Evolutionary conservation across 1,284 basidiomycete genomes (phyloP).

Genomic region (Agaricales sp.): DNA sequence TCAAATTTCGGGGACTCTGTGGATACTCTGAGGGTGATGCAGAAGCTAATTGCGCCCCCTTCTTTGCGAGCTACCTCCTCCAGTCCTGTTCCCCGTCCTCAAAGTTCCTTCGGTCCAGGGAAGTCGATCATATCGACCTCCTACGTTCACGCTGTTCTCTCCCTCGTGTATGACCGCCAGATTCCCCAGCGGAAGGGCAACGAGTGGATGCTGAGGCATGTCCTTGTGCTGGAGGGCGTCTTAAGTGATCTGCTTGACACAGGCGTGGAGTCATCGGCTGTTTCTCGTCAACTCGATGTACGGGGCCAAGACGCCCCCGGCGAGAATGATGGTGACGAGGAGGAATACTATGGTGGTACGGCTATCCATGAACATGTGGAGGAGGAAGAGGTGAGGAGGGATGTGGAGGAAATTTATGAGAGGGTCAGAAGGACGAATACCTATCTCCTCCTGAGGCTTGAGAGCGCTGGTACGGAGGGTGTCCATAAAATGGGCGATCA

Average conservation of each 20-base stretch:
- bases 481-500: not conserved
- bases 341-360: no score
- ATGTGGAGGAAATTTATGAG: not conserved
- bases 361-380: no score
- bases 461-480: not conserved
- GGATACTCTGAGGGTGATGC: no score
- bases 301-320: not conserved
- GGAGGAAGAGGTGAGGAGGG: no score
- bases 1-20: no score
- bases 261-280: constrained; percentile 5
- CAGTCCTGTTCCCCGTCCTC: no score
- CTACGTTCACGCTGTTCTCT: not conserved
- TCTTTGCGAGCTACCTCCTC: no score
- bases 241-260: constrained; percentile 5
- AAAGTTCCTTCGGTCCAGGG: no score
- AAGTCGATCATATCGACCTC: no score
- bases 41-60: no score
- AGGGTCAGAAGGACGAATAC: not conserved
- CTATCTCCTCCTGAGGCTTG: not conserved
- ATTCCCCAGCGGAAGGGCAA: not conserved
- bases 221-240: not conserved
- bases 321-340: not conserved
- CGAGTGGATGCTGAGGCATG: not conserved
- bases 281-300: no score
- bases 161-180: not conserved